phyloP scores from a whole-genome alignment of 1,284 basidiomycete genomes.

The Caloboletus inedulis region DNA sequence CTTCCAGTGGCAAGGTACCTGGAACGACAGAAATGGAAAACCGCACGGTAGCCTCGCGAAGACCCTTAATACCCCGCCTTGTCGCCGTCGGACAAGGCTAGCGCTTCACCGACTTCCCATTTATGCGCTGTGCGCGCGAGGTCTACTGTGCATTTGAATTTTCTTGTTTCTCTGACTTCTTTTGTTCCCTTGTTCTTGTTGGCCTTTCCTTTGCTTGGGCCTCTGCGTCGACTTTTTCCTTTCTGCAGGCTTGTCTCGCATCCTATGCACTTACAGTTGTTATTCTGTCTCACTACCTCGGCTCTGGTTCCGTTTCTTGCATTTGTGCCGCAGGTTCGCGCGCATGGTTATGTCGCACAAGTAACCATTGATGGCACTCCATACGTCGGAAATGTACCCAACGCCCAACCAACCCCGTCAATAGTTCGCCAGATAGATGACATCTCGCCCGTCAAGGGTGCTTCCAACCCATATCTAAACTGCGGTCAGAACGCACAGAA shows the following conservation, averaged over 20 bases:
- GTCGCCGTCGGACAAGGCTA: conserved; percentile 3
- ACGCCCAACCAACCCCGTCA: conserved; percentile 40
- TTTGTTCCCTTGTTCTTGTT: not conserved
- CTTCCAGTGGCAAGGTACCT: not conserved
- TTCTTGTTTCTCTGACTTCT: conserved; percentile 30
- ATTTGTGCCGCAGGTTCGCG: conserved; percentile 38
- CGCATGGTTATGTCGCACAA: conserved; percentile 52
- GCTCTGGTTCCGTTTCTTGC: conserved; percentile 25
- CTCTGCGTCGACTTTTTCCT: not conserved
- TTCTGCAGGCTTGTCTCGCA: not conserved
- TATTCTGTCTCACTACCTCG: conserved; percentile 13
- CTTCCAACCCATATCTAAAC: conserved; percentile 53
- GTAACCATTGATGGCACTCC: conserved; percentile 54
- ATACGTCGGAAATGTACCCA: conserved; percentile 54
- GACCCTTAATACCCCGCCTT: conserved; percentile 20
- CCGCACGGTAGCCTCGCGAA: conserved; percentile 22
- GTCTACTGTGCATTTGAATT: conserved; percentile 1
- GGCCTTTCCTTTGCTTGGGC: not conserved
- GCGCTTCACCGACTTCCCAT: not conserved
- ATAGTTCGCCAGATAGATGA: conserved; percentile 59
- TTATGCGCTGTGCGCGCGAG: no score
- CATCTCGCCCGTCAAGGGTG: conserved; percentile 61
- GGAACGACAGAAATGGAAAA: conserved; percentile 1
- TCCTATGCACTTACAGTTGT: conserved; percentile 6
- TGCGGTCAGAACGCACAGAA: conserved; percentile 59